phyloP scores from a whole-genome alignment of 2,329 filamentous ascomycete genomes.

The Beauveria pseudobassiana region DNA sequence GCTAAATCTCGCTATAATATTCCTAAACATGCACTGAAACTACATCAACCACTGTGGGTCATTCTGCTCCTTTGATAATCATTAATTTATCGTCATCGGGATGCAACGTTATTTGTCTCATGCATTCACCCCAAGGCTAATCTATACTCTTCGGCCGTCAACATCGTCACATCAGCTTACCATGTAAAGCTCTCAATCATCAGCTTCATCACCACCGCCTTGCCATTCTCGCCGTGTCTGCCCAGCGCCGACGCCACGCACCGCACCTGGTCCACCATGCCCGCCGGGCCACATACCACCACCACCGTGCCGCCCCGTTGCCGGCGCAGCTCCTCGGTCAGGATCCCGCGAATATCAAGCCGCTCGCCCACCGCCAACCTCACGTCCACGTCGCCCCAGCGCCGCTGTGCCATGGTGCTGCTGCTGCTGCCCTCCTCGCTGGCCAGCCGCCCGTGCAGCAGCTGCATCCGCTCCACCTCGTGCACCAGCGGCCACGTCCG shows the following conservation, averaged over 20 bases:
- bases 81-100: too few relatives aligned
- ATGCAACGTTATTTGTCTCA: too few relatives aligned
- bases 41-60: too few relatives aligned
- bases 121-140: too few relatives aligned
- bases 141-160: background rate
- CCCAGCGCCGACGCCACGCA: slow-evolving; percentile 5
- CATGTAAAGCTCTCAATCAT: slow-evolving; percentile 11
- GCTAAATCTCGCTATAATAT: too few relatives aligned
- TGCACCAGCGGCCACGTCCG: slow-evolving; percentile 20
- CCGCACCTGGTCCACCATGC: slow-evolving; percentile 24
- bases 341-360: slow-evolving; percentile 19
- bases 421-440: too few relatives aligned
- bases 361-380: slow-evolving; percentile 23
- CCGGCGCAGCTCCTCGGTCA: slow-evolving; percentile 18
- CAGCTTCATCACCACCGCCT: slow-evolving; percentile 2
- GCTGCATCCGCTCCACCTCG: slow-evolving; percentile 19
- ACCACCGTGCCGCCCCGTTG: slow-evolving; percentile 20
- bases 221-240: slow-evolving; percentile 9
- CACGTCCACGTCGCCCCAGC: slow-evolving; percentile 22
- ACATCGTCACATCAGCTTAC: background rate
- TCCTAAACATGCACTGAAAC: too few relatives aligned
- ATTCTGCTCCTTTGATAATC: too few relatives aligned
- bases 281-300: slow-evolving; percentile 21
- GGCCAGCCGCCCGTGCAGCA: background rate
- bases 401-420: background rate